phyloP scores from a whole-genome alignment of 2,329 filamentous ascomycete species.

The Cryphonectria carpinicola region DNA sequence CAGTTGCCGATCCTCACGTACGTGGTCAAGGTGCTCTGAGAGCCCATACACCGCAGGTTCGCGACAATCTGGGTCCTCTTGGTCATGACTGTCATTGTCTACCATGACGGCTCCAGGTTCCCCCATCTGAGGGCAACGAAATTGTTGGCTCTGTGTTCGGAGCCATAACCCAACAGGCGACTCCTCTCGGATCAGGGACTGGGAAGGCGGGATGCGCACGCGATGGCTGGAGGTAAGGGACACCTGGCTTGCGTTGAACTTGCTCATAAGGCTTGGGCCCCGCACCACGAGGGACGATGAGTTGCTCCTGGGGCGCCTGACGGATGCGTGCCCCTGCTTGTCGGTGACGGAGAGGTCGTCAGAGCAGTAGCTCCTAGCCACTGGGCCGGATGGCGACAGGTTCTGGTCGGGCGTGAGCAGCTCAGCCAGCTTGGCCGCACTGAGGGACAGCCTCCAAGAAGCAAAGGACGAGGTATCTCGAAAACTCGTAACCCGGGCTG shows the following conservation, averaged over 20 bases:
- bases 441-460: slow-evolving; percentile 31
- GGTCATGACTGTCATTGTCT: neutral
- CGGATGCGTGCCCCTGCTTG: neutral
- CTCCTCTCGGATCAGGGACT: slow-evolving; percentile 24
- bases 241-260: slow-evolving; percentile 5
- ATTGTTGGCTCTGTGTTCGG: slow-evolving; percentile 23
- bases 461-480: slow-evolving; percentile 30
- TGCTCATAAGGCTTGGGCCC: neutral
- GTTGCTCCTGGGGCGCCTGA: slow-evolving; percentile 12
- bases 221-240: slow-evolving; percentile 18
- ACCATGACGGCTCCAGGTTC: neutral
- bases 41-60: neutral
- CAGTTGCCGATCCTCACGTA: neutral
- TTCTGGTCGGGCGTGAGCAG: slow-evolving; percentile 8
- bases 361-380: slow-evolving; percentile 15
- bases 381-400: neutral
- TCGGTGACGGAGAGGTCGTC: neutral
- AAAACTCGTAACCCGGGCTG: slow-evolving; percentile 1
- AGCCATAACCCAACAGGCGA: slow-evolving; percentile 27
- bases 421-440: slow-evolving; percentile 19
- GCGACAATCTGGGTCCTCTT: neutral
- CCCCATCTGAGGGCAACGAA: slow-evolving; percentile 4
- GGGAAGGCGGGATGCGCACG: slow-evolving; percentile 19
- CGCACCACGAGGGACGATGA: slow-evolving; percentile 14
- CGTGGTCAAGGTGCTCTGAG: neutral